These are phyloP conservation scores for Aegilops umbellulata DNA, from an alignment of 176 grass and related monocot species.

Conservation along the genomic window DNA sequence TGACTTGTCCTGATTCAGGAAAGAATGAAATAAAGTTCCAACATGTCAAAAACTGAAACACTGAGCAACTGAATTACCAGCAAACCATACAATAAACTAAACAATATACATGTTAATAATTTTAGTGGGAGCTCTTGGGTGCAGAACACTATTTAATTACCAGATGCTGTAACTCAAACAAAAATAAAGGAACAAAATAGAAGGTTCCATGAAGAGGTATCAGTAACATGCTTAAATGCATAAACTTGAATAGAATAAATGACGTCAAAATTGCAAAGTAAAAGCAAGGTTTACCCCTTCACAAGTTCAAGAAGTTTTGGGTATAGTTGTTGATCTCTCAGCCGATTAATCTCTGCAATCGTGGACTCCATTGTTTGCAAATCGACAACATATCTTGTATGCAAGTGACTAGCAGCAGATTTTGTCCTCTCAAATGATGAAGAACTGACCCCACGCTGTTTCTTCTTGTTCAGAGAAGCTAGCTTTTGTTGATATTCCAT, in stretches of 20 bases:
- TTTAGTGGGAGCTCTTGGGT: neutral
- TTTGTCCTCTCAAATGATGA: conserved; percentile 69
- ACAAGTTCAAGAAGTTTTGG: conserved; percentile 83
- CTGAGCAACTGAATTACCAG: neutral
- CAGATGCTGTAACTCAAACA: neutral
- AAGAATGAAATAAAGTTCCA: neutral
- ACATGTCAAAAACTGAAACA: neutral
- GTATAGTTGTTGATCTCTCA: conserved; percentile 81
- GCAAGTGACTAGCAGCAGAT: conserved; percentile 71
- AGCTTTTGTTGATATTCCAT: conserved; percentile 75
- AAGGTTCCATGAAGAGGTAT: neutral
- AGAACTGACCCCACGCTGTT: conserved; percentile 55
- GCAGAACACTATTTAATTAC: neutral
- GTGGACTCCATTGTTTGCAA: conserved; percentile 84
- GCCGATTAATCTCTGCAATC: conserved; percentile 73
- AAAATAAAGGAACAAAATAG: neutral
- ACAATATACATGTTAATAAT: neutral
- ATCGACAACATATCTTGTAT: conserved; percentile 80
- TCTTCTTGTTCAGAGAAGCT: conserved; percentile 69
- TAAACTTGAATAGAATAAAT: neutral
- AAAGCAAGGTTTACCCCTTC: conserved; percentile 52
- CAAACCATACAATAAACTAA: neutral
- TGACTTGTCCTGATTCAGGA: neutral
- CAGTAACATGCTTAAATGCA: neutral
- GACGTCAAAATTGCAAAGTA: conserved; percentile 23